Evolutionary conservation across 768 basidiomycete genomes (phyloP), one percentile per base, ranked within the genome.

Genomic region (Tylopilus sp.): DNA sequence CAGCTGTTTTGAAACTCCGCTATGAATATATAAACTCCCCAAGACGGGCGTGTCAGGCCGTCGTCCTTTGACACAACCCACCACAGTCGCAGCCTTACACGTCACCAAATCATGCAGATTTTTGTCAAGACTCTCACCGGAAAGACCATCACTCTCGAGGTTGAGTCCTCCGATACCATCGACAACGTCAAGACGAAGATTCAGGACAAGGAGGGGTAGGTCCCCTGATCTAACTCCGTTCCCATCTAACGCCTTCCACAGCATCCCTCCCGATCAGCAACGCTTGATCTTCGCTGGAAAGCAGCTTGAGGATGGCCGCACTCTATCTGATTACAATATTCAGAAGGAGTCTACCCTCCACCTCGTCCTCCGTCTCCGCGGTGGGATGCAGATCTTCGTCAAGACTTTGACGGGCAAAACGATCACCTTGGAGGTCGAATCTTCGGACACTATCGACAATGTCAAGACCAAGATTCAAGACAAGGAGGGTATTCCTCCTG

Each of bases 211-310:
- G 88, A 89, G 72, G 63, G 88, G 63, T 56, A 28, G 24, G 60
- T 36, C 2, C 1, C 22, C 1, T 4, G 12, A 3, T 21, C 6
- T n/a, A 1, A n/a, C 10, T 6, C 5, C 14, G 2, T 12, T 4
- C 13, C 3, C 2, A 4, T 52, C 58, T 64, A 22, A 64, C 29
- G 4, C 14, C 4, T 2, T n/a, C 14, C 4, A 2, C 16, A 64
- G 84, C 14, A 89, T 89, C 54, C 86, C 87, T 22, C 93, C 92
- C 25, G n/a, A n/a, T n/a, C n/a, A n/a, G n/a, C n/a, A n/a, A n/a
- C n/a, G n/a, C n/a, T n/a, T n/a, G n/a, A n/a, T 95, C 76, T 96
- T 95, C 59, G 93, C 93, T 44, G 93, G 93, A 54, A 95, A 96
- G 75, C 93, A 95, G 70, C 82, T 97, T 24, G 92, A 96, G 70